These are phyloP conservation scores for Lasiosphaeris hirsuta DNA, from an alignment of 495 filamentous ascomycete species.

Conservation along the genomic window DNA sequence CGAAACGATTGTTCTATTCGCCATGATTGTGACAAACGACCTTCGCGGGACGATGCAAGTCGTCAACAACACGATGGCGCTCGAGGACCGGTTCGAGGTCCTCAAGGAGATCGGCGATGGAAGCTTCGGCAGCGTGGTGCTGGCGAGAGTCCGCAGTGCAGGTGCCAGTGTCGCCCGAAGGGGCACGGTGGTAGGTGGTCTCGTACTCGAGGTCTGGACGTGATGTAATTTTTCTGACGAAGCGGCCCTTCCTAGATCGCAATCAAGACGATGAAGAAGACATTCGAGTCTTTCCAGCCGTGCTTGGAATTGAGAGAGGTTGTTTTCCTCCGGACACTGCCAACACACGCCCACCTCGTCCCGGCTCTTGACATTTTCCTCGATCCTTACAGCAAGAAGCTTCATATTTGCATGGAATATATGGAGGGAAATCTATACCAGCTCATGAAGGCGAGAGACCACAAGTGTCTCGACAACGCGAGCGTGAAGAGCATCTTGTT, in stretches of 20 bases:
- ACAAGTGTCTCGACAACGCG: conserved; percentile 82
- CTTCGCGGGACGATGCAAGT: conserved; percentile 51
- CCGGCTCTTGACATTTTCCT: conserved; percentile 98
- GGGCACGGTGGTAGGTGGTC: conserved; percentile 78
- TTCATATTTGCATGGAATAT: conserved; percentile 99
- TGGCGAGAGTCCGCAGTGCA: conserved; percentile 85
- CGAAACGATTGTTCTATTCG: conserved; percentile 23
- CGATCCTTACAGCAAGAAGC: conserved; percentile 88
- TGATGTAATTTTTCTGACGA: conserved; percentile 12
- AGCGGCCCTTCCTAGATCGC: conserved; percentile 65
- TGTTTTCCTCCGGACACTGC: conserved; percentile 88
- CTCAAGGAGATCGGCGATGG: conserved; percentile 98
- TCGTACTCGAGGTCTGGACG: neutral
- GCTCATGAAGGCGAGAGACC: conserved; percentile 96
- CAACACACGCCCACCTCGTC: conserved; percentile 84
- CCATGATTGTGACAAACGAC: conserved; percentile 69
- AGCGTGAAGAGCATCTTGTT: conserved; percentile 97
- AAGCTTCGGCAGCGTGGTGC: conserved; percentile 92
- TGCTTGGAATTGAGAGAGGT: conserved; percentile 94
- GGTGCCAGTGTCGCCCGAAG: conserved; percentile 84
- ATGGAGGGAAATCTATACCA: conserved; percentile 99
- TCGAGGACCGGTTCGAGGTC: conserved; percentile 91
- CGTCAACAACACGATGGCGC: conserved; percentile 42
- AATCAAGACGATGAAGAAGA: conserved; percentile 99
- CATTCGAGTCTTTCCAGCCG: conserved; percentile 84